These are phyloP conservation scores for Martensiomyces pterosporus DNA, from an alignment of 192 early-diverging fungal genomes.

Conservation along the genomic window DNA sequence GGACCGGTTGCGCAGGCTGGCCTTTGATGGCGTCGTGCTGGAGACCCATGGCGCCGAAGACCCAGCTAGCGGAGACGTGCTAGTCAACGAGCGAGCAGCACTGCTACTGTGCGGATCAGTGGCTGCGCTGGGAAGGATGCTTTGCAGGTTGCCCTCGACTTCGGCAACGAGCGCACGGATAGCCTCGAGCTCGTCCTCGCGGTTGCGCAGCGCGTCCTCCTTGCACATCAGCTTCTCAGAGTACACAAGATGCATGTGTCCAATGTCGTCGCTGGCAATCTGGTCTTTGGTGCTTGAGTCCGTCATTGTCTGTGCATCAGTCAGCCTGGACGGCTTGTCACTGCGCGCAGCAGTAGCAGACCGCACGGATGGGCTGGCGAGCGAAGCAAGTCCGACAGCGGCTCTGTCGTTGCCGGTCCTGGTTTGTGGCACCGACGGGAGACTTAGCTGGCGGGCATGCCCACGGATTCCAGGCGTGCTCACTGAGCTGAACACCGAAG, in stretches of 20 bases:
- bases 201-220: conserved; percentile 43
- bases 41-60: background rate
- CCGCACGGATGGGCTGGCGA: background rate
- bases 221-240: conserved; percentile 46
- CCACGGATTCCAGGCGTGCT: too few relatives aligned
- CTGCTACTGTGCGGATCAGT: conserved; percentile 3
- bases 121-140: conserved; percentile 11
- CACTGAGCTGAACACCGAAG: too few relatives aligned
- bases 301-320: conserved; percentile 34
- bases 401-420: too few relatives aligned
- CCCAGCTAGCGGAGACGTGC: conserved; percentile 7
- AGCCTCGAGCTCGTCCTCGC: conserved; percentile 45
- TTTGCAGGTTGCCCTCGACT: conserved; percentile 14
- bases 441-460: too few relatives aligned
- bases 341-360: background rate
- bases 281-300: background rate
- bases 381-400: too few relatives aligned
- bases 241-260: conserved; percentile 39
- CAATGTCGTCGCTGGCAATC: conserved; percentile 12
- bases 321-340: background rate
- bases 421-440: too few relatives aligned
- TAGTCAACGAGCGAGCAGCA: conserved; percentile 4
- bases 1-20: conserved; percentile 34
- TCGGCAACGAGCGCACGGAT: conserved; percentile 12
- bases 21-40: conserved; percentile 6